phyloP scores from a whole-genome alignment of 805 yeast genomes.

The Wickerhamiella parazyma region DNA sequence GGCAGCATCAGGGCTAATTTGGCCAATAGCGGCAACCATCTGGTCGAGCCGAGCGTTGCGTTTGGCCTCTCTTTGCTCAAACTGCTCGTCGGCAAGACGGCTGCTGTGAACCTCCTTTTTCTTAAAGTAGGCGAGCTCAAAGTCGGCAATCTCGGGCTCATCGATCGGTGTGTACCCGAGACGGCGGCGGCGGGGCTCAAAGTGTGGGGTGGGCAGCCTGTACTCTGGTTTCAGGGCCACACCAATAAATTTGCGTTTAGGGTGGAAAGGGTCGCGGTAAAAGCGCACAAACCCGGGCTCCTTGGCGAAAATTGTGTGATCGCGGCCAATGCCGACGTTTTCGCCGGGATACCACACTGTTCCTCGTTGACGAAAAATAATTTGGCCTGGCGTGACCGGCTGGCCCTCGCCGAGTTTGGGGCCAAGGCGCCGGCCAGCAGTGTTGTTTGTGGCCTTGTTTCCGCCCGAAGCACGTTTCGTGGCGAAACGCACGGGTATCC shows the following conservation, averaged over 20 bases:
- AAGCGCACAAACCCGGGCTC: slow-evolving; percentile 91
- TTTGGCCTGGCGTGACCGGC: slow-evolving; percentile 67
- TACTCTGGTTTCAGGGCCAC: slow-evolving; percentile 55
- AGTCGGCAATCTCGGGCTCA: slow-evolving; percentile 37
- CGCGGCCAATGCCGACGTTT: slow-evolving; percentile 71
- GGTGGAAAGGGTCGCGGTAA: slow-evolving; percentile 93
- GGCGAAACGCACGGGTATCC: slow-evolving; percentile 54
- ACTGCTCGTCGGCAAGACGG: slow-evolving; percentile 35
- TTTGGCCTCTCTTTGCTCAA: slow-evolving; percentile 30
- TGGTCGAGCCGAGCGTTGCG: slow-evolving; percentile 25
- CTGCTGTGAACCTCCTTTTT: slow-evolving; percentile 53
- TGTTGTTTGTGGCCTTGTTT: slow-evolving; percentile 83
- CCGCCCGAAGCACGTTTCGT: slow-evolving; percentile 93
- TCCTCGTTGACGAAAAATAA: slow-evolving; percentile 88
- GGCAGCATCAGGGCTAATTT: slow-evolving; percentile 18
- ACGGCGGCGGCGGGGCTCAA: slow-evolving; percentile 75
- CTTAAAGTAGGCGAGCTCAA: slow-evolving; percentile 47
- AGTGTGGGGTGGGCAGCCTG: slow-evolving; percentile 75
- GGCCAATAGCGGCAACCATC: slow-evolving; percentile 26
- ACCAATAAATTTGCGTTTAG: slow-evolving; percentile 80
- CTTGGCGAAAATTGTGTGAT: slow-evolving; percentile 78
- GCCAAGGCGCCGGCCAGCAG: slow-evolving; percentile 90
- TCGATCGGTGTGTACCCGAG: slow-evolving; percentile 53
- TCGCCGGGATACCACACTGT: slow-evolving; percentile 91
- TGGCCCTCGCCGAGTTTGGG: slow-evolving; percentile 76